Conservation (phyloP, 345 rosid genomes). For the Dimocarpus longan region DNA sequence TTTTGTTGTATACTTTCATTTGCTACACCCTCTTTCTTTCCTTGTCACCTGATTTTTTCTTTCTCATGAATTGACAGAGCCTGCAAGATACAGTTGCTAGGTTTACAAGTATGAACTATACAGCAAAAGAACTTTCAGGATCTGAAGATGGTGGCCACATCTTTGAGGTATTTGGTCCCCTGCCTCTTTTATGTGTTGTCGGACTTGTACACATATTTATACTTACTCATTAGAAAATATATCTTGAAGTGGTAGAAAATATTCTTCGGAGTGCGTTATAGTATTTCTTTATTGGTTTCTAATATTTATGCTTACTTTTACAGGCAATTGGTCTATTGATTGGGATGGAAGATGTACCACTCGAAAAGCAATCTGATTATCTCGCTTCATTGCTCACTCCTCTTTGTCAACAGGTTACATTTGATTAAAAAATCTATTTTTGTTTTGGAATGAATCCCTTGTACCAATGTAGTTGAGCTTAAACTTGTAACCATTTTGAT, state of each 20-base stretch:
- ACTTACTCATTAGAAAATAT: background rate
- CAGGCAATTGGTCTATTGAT: constrained; percentile 93
- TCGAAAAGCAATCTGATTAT: constrained; percentile 86
- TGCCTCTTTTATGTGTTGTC: constrained; percentile 1
- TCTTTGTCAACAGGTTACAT: constrained; percentile 83
- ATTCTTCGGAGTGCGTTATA: background rate
- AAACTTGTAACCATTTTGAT: background rate
- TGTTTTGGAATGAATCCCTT: constrained; percentile 1
- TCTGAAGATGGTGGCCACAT: constrained; percentile 88
- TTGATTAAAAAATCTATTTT: constrained; percentile 11
- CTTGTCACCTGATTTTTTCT: constrained; percentile 16
- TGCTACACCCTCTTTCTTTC: background rate
- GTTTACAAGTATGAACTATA: constrained; percentile 56
- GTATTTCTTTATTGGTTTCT: constrained; percentile 11
- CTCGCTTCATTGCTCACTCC: constrained; percentile 85
- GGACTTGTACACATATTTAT: background rate
- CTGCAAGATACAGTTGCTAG: constrained; percentile 78
- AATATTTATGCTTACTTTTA: constrained; percentile 5
- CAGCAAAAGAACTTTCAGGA: constrained; percentile 54
- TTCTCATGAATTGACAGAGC: constrained; percentile 47
- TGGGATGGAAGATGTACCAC: constrained; percentile 86
- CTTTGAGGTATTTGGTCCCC: constrained; percentile 67
- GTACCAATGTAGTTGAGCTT: background rate
- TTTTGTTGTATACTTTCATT: background rate
- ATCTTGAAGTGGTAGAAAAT: too few species aligned